Percentiles rank a stretch among this genome's conserved stretches.
These are phyloP conservation scores for Phytophthora constricta DNA, from an alignment of 352 stramenopile genomes.

Conservation along the genomic window DNA sequence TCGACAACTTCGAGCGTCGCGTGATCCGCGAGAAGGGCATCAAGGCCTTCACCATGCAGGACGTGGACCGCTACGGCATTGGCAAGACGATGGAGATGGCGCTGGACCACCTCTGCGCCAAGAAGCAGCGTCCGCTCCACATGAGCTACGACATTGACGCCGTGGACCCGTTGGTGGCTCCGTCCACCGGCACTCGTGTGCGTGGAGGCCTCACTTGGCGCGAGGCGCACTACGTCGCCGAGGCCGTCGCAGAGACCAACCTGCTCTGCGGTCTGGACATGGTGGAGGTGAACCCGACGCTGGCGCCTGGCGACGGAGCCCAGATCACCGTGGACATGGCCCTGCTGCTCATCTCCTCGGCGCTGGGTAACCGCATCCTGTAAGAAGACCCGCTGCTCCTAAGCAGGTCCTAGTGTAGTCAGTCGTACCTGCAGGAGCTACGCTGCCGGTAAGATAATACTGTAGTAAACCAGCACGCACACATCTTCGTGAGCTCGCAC, in stretches of 20 bases:
- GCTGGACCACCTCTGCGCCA: constrained; percentile 92
- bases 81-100: constrained; percentile 97
- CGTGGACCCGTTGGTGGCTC: constrained; percentile 94
- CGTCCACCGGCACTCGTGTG: constrained; percentile 96
- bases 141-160: constrained; percentile 98
- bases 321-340: constrained; percentile 94
- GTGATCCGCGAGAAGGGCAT: constrained; percentile 94
- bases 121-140: constrained; percentile 93
- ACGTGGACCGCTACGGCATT: constrained; percentile 97
- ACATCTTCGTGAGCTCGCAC: constrained; percentile 18
- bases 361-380: constrained; percentile 93
- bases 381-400: too few species aligned
- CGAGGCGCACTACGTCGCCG: constrained; percentile 96
- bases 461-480: too few species aligned
- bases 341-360: constrained; percentile 92
- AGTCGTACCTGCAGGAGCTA: constrained; percentile 3
- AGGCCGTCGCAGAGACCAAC: constrained; percentile 93
- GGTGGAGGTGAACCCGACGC: constrained; percentile 95
- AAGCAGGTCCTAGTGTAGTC: too few species aligned
- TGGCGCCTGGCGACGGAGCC: constrained; percentile 88
- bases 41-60: constrained; percentile 97
- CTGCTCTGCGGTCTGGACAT: constrained; percentile 92
- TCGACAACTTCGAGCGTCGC: constrained; percentile 91
- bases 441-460: too few species aligned
- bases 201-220: constrained; percentile 96